phyloP scores from a whole-genome alignment of 208 protist genomes.

The Acanthamoeba lenticulata region DNA sequence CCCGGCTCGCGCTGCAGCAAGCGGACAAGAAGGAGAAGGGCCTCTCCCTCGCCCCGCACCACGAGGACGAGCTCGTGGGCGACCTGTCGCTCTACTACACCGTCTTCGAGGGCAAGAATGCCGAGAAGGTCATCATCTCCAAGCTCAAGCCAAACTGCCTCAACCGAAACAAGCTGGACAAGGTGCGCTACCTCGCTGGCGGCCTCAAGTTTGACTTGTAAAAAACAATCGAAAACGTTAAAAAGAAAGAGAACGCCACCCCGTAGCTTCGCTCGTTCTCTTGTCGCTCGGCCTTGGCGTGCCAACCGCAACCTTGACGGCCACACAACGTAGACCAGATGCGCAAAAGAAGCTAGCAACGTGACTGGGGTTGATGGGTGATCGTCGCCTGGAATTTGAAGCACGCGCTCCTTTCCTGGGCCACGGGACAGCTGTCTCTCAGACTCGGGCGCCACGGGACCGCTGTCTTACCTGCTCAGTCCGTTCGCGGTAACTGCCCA shows the following conservation, averaged over 20 bases:
- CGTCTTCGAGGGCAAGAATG: constrained; percentile 10
- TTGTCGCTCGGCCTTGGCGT: not conserved
- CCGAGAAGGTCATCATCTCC: constrained; percentile 19
- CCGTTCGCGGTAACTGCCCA: too few species aligned
- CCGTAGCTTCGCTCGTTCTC: too few species aligned
- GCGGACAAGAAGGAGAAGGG: not conserved
- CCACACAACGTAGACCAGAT: too few species aligned
- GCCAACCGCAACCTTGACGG: too few species aligned
- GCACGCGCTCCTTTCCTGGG: too few species aligned
- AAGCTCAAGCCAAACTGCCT: not conserved
- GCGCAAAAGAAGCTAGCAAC: too few species aligned
- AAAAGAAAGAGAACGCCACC: not conserved
- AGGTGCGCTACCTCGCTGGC: constrained; percentile 25
- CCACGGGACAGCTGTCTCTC: too few species aligned
- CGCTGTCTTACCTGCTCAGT: too few species aligned
- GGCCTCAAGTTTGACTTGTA: constrained; percentile 20
- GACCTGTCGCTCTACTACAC: constrained; percentile 32
- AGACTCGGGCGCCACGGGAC: too few species aligned
- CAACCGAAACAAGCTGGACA: constrained; percentile 20
- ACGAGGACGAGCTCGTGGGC: not conserved
- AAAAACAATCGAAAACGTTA: not conserved
- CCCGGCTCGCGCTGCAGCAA: not conserved
- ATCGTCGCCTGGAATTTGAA: too few species aligned
- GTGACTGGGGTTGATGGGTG: too few species aligned
- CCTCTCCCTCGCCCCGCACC: not conserved